Percentiles rank a stretch among this genome's conserved stretches.
Conservation (phyloP, 129 eudicot genomes). For the Erigeron canadensis region DNA sequence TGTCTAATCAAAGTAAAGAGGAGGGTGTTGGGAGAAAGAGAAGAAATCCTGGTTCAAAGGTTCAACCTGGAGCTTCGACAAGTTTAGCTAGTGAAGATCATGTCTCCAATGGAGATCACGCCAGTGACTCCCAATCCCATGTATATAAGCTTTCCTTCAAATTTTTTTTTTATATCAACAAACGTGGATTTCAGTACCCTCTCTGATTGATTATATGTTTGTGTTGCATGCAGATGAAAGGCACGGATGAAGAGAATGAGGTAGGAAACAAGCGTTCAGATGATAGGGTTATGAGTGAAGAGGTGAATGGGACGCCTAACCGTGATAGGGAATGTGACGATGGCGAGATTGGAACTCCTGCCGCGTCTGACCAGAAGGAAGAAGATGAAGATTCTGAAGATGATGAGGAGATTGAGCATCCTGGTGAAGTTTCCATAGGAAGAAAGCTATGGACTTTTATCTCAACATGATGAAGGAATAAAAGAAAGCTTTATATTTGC, state of each 20-base stretch:
- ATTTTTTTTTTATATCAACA: neutral
- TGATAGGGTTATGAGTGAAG: conserved; percentile 63
- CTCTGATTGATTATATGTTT: conserved; percentile 9
- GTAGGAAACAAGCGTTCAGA: conserved; percentile 27
- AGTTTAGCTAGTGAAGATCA: conserved; percentile 47
- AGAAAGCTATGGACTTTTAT: conserved; percentile 94
- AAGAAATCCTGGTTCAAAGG: conserved; percentile 35
- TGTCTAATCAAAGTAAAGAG: conserved; percentile 46
- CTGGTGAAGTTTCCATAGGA: conserved; percentile 94
- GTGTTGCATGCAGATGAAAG: conserved; percentile 32
- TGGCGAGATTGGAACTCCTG: conserved; percentile 37
- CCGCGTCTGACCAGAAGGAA: conserved; percentile 25
- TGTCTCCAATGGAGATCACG: conserved; percentile 38
- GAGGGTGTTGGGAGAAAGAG: conserved; percentile 39
- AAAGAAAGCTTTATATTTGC: conserved; percentile 2
- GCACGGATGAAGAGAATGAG: conserved; percentile 32
- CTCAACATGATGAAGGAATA: conserved; percentile 51
- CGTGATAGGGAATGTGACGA: conserved; percentile 31
- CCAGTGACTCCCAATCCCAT: conserved; percentile 23
- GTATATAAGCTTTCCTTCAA: conserved; percentile 11
- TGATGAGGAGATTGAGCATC: conserved; percentile 80
- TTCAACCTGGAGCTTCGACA: conserved; percentile 36
- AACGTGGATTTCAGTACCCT: neutral
- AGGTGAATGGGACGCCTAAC: conserved; percentile 69
- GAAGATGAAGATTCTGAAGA: conserved; percentile 43